These are phyloP conservation scores for Saccharomyces hybrid DNA, from an alignment of 1,139 yeast genomes.

Conservation along the genomic window DNA sequence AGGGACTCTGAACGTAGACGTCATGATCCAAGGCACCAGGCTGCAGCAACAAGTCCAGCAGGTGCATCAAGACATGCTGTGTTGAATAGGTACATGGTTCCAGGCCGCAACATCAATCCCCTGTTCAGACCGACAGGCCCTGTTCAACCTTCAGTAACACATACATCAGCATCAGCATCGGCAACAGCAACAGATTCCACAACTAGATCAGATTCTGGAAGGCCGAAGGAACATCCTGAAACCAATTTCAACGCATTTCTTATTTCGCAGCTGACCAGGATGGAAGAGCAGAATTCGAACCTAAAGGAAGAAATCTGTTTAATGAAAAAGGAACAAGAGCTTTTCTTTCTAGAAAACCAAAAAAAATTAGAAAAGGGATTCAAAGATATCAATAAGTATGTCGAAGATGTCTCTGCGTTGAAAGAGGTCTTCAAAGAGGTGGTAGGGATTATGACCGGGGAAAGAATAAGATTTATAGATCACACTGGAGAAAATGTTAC, in stretches of 20 bases:
- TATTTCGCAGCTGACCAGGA: neutral
- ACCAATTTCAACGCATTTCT: neutral
- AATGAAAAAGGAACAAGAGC: conserved; percentile 33
- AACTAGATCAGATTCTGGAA: no score
- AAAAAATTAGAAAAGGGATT: conserved; percentile 16
- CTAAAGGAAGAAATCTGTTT: conserved; percentile 11
- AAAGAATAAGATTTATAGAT: conserved; percentile 34
- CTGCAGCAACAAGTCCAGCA: neutral
- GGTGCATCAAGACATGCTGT: neutral
- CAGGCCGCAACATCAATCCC: neutral
- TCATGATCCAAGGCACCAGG: neutral
- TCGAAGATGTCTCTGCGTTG: conserved; percentile 21
- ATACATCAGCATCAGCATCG: neutral
- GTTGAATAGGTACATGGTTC: neutral
- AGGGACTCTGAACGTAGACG: neutral
- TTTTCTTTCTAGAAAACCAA: conserved; percentile 16
- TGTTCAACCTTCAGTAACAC: neutral
- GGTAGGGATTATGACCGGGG: conserved; percentile 35
- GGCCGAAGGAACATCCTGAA: neutral
- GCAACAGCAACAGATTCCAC: neutral
- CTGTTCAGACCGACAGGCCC: neutral
- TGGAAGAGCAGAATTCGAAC: conserved; percentile 15
- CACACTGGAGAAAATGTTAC: conserved; percentile 35
- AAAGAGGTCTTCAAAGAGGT: conserved; percentile 31
- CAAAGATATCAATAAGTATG: conserved; percentile 17